Evolutionary conservation across 768 basidiomycete genomes (phyloP).

Genomic region (Pulveroboletus frians): DNA sequence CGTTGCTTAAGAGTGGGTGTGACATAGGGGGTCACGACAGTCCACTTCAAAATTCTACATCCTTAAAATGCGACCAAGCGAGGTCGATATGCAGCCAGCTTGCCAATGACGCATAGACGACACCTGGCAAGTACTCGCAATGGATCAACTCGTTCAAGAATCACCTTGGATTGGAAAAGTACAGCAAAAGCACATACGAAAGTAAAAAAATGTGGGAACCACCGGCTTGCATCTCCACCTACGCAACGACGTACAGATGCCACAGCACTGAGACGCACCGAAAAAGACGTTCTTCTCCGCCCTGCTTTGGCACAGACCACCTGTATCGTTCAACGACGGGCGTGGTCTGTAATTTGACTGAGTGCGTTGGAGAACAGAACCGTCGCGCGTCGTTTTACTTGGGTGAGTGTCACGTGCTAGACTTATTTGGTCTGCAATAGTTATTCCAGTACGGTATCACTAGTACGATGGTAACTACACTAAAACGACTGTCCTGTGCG

Average conservation of each 20-base stretch:
- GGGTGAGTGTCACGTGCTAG: constrained; percentile 10
- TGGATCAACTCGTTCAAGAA: background rate
- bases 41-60: constrained; percentile 1
- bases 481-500: too few species aligned
- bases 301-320: constrained; percentile 35
- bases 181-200: background rate
- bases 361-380: constrained; percentile 24
- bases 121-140: background rate
- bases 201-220: constrained; percentile 22
- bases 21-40: constrained; percentile 1
- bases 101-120: too few species aligned
- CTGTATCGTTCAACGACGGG: constrained; percentile 7
- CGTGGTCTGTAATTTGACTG: constrained; percentile 32
- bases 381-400: too few species aligned
- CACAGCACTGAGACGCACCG: constrained; percentile 29
- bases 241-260: constrained; percentile 19
- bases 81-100: background rate
- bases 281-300: constrained; percentile 22
- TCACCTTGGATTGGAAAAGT: background rate
- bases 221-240: constrained; percentile 27
- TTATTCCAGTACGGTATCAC: too few species aligned
- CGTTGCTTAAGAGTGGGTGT: background rate
- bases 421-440: too few species aligned
- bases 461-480: too few species aligned
- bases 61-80: background rate